Percentiles rank a stretch among this genome's conserved stretches.
Evolutionary conservation across 345 rosid genomes (phyloP).

Genomic region (Pelargonium nanum): DNA sequence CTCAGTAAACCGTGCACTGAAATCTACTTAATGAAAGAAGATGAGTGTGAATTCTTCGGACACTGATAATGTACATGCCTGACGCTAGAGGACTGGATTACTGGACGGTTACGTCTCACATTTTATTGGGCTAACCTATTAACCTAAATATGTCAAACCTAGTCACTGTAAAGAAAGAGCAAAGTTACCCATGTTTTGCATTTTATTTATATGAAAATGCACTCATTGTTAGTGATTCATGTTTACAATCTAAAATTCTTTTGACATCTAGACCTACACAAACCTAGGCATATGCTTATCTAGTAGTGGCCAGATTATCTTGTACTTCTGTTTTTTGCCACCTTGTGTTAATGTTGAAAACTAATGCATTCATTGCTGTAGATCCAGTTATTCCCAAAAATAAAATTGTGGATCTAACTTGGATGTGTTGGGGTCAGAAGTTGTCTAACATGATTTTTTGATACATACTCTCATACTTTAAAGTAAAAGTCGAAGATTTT

Average conservation of each 20-base stretch:
- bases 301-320: not conserved
- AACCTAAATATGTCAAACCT: too few species aligned
- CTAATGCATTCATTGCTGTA: not conserved
- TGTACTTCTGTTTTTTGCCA: not conserved
- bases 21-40: too few species aligned
- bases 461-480: not conserved
- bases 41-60: too few species aligned
- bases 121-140: too few species aligned
- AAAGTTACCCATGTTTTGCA: too few species aligned
- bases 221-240: not conserved
- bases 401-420: not conserved
- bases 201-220: too few species aligned
- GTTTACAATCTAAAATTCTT: not conserved
- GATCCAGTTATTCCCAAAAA: not conserved
- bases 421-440: not conserved
- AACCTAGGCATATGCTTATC: not conserved
- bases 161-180: too few species aligned
- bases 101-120: too few species aligned
- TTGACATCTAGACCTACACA: not conserved
- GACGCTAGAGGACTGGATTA: too few species aligned
- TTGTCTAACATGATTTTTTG: not conserved
- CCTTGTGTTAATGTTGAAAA: not conserved
- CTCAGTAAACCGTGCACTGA: too few species aligned
- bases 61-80: too few species aligned
- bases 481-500: not conserved